Base-by-base conservation (phyloP, 306 rosid species). In the Vicia sativa region DNA sequence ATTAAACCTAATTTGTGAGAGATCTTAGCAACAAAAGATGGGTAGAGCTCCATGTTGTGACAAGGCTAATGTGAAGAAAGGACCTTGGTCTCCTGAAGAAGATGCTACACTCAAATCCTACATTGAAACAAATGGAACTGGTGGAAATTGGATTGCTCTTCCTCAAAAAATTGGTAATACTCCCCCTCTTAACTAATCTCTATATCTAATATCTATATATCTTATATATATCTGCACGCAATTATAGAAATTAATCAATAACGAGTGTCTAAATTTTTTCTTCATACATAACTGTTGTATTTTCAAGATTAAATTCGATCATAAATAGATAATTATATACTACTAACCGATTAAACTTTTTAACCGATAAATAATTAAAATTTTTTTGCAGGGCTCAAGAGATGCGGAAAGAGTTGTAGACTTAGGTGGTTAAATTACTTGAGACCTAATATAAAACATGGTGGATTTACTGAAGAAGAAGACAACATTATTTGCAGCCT, bases 31-130 rank as follows among this genome's bases (percentile, higher is more conserved):
- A 59, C 5, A 29, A 45, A 34, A 78, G 77, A 88, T 95, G 99
- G 99, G 99, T 68, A 76, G 99, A 79, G 99, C 99, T 74, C 99
- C 99, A 4, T 95, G 99, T 35, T 95, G 99, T 65, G 99, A 95
- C 81, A 95, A 95, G 77, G 89, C 91, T 34, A 95, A 84, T 70
- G 99, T 95, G 50, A 95, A 95, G 97, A 95, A 75, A 78, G 99
- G 99, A 70, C 99, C 99, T 15, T 95, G 99, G 99, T 82, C 99
- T 37, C 91, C 96, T 3, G 99, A 95, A 79, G 99, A 95, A 48
- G 99, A 95, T 76, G 85, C 91, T 26, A 79, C 71, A 23, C 99
- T 95, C 6, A 95, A 87, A 78, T 75, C 95, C n/a, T 95, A 85
- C 77, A 95, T 95, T 21, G 96, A 95, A 59, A 64, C 80, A 9